Base-by-base conservation (phyloP, 176 grass and related monocot genomes). In the Echinochloa phyllopogon region DNA sequence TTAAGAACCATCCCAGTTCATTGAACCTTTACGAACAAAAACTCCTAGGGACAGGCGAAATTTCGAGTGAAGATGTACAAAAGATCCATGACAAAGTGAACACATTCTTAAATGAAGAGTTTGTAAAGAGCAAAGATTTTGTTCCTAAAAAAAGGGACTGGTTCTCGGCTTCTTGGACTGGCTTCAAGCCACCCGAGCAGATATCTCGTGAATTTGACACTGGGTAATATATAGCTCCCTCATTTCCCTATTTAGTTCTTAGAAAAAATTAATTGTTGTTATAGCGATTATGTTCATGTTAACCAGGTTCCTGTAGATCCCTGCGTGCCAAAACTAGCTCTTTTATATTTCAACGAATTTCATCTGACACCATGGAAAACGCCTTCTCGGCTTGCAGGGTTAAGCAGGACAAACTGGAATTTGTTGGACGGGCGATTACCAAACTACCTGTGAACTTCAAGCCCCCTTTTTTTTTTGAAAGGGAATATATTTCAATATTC, bases 181-280 rank as follows among this genome's bases (percentile, higher is more conserved):
- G 95, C 65, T 98, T 93, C 39, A 98, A 98, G 82, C 88, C 95
- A 60, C 95, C 95, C n/a, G 95, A 98, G 88, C 95, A 98, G 75
- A 95, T 98, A 63, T 98, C 95, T 73, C 91, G 93, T 58, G 63
- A 23, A 23, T 58, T 58, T 58, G 21, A 58, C 23, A 58, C 55
- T 10, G 55, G 55, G 20, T 58, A 58, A 58, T 6, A 50, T 50
- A 50, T 16, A 57, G 0, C 17, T 6, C 16, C n/a, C n/a, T n/a
- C n/a, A n/a, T 20, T 16, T 0, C 18, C 53, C 53, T 2, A 21
- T 21, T 21, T 56, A 56, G 6, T 56, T 56, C 53, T 21, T 56
- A 56, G 53, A 56, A 20, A 56, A 56, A 56, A 21, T 56, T 21
- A 56, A 21, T 21, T 21, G 53, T 56, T 21, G 0, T 56, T 21